Conservation (phyloP, 176 grass and related monocot species). For the Ananas comosus region DNA sequence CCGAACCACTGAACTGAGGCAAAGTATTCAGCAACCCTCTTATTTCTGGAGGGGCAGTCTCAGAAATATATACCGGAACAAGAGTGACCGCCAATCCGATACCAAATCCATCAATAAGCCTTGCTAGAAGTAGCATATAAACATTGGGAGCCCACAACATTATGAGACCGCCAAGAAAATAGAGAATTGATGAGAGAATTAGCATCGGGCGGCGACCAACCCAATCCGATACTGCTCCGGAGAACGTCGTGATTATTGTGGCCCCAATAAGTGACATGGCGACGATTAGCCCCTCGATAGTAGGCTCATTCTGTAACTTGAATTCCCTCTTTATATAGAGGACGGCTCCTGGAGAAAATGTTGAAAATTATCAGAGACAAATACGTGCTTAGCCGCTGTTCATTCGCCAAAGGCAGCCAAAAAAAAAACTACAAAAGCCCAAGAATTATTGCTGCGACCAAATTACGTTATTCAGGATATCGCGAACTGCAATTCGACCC, state of each 20-base stretch:
- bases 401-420: no score
- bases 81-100: conserved; percentile 84
- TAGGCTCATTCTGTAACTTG: conserved; percentile 57
- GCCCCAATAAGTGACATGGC: conserved; percentile 92
- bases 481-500: no score
- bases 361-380: background rate
- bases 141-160: conserved; percentile 94
- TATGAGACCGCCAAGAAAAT: conserved; percentile 65
- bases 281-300: conserved; percentile 84
- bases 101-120: conserved; percentile 85
- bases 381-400: background rate
- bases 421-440: no score
- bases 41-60: conserved; percentile 90
- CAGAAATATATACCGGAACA: conserved; percentile 87
- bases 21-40: conserved; percentile 80
- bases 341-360: conserved; percentile 49
- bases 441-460: no score
- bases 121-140: conserved; percentile 68
- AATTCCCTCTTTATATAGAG: conserved; percentile 95
- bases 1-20: conserved; percentile 82
- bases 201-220: conserved; percentile 75
- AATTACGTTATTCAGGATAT: no score
- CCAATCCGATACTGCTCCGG: conserved; percentile 58
- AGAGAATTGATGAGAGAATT: conserved; percentile 67
- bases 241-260: conserved; percentile 64